Evolutionary conservation across 257 asterid genomes (phyloP), one percentile per base, ranked within the genome.

Genomic region (Solanum paucissectum): DNA sequence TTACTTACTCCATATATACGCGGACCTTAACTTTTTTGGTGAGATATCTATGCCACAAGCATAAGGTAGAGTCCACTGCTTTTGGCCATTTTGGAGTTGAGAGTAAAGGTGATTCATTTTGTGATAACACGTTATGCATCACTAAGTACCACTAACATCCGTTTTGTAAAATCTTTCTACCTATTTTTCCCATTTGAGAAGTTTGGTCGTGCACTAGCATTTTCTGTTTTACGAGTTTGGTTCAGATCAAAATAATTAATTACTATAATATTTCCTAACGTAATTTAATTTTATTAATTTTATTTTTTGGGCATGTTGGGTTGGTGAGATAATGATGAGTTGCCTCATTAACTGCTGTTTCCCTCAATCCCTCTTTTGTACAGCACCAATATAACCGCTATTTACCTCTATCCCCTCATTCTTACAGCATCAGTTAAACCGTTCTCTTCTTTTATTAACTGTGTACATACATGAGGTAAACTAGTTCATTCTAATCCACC

Each of bases 341-440:
- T 79, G 83, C 38, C 37, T 38, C 85, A 3, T 18, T 82, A 82
- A 82, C 69, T 82, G 86, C 69, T 49, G 69, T 82, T 29, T 46
- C 71, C 86, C 69, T 82, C 32, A 10, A 82, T 49, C 29, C 85
- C 69, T 81, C 68, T 81, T 81, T 81, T 14, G 21, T 46, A 46
- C 85, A 49, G 25, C 69, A 49, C 29, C 38, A 18, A 20, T 37
- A 5, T 82, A 82, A 82, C 86, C 44, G 86, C 69, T 82, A 18
- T 32, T 49, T 82, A 49, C 86, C 86, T 49, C 86, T 82, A 82
- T 82, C 86, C 44, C 69, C 69, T 82, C 85, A 49, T 82, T 82
- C 86, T 82, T 49, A 49, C 86, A 49, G 86, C 32, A 49, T 66
- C 68, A 3, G 34, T 27, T 82, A 9, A 81, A 46, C 85, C 40